Evolutionary conservation across 495 filamentous ascomycete genomes (phyloP).

Genomic region (Aspergillus indologenus): DNA sequence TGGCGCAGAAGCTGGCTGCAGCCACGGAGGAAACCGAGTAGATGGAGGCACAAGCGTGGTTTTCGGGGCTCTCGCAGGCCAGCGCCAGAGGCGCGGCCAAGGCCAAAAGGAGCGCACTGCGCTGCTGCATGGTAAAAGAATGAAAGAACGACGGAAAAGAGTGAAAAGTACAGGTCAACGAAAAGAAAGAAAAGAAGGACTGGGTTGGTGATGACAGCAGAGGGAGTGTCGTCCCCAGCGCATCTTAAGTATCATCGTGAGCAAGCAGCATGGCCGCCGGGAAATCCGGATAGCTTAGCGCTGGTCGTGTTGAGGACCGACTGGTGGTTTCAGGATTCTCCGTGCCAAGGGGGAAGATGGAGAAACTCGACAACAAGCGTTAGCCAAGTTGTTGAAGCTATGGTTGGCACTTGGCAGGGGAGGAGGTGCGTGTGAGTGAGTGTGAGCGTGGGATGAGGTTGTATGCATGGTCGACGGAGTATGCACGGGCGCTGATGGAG

Average conservation of each 20-base stretch:
- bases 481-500: neutral
- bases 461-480: no score
- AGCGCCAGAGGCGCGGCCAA: conserved; percentile 28
- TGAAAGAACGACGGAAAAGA: conserved; percentile 22
- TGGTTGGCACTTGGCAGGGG: neutral
- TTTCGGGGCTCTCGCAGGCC: conserved; percentile 28
- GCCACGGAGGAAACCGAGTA: conserved; percentile 28
- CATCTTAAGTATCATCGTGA: neutral
- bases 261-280: neutral
- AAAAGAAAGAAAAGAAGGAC: conserved; percentile 5
- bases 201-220: neutral
- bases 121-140: conserved; percentile 34
- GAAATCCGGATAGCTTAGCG: neutral
- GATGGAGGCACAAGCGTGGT: conserved; percentile 28
- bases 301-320: neutral
- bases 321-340: neutral
- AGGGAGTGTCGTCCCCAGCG: neutral
- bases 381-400: neutral
- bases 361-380: neutral
- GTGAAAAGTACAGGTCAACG: neutral
- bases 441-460: no score
- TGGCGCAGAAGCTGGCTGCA: conserved; percentile 29
- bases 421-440: no score
- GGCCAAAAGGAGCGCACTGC: conserved; percentile 31
- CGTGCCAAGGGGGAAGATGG: neutral